Percentiles rank a stretch among this genome's conserved stretches.
phyloP scores from a whole-genome alignment of 441 rosid genomes.

The Syzygium malaccense region DNA sequence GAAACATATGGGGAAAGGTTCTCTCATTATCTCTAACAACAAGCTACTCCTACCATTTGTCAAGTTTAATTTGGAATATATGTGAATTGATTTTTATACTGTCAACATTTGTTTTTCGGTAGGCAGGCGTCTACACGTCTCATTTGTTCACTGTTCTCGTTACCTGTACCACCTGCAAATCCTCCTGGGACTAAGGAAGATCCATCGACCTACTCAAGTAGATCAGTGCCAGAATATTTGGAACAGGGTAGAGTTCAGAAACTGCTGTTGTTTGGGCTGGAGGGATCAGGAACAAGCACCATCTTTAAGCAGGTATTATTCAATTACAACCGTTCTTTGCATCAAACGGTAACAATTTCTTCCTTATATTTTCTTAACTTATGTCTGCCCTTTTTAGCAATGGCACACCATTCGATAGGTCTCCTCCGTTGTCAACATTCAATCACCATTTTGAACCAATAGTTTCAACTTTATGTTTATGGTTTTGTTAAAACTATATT shows the following conservation, averaged over 20 bases:
- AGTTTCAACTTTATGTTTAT: not conserved
- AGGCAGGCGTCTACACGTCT: conserved; percentile 14
- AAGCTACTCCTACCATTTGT: not conserved
- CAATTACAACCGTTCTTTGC: not conserved
- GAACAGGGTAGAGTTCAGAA: conserved; percentile 62
- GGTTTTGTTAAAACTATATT: not conserved
- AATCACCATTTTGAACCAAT: not conserved
- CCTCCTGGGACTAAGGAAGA: conserved; percentile 10
- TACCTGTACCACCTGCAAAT: conserved; percentile 14
- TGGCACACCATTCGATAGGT: not conserved
- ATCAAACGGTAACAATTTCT: not conserved
- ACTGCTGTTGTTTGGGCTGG: conserved; percentile 65
- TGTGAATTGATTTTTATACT: conserved; percentile 22
- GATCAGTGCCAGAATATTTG: conserved; percentile 39
- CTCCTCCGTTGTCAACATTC: not conserved
- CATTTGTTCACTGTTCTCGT: conserved; percentile 4
- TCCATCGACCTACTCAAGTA: conserved; percentile 16
- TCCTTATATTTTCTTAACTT: not conserved
- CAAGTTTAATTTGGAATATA: not conserved
- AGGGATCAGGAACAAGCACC: conserved; percentile 79
- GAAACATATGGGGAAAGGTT: conserved; percentile 45
- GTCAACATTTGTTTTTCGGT: conserved; percentile 7
- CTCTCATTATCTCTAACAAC: conserved; percentile 15
- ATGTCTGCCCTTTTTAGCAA: not conserved
- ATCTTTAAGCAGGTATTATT: conserved; percentile 69